Base-by-base conservation (phyloP, 2,329 filamentous ascomycete species). In the Fusarium camptoceras region DNA sequence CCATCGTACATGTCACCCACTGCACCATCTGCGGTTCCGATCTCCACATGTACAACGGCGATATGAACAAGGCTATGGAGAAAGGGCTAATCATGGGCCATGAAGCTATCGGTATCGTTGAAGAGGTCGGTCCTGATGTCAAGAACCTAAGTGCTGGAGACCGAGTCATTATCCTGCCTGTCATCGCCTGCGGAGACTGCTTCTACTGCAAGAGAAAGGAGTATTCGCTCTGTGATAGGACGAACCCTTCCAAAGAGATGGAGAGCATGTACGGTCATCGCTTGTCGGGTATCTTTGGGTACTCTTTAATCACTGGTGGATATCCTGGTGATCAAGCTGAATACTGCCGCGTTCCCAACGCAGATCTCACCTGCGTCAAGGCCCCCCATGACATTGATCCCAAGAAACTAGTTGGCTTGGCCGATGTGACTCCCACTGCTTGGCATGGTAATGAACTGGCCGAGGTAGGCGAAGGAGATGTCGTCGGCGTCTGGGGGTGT, bases 51-150 rank as follows among this genome's bases (percentile, higher is more conserved):
- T 59, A 59, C n/a, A 39, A 44, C 6, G 56, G 56, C 8, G 50
- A 59, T 14, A 8, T 59, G 2, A 59, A 59, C 50, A 59, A 59
- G 10, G 56, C 30, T 4, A 59, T 56, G 50, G 56, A 59, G 10
- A 55, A 56, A 12, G 56, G 56, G 2, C 9, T 59, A 10, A 56
- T 59, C 50, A 56, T 59, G 56, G 56, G 56, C 4, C 56, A 59
- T 1, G 56, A 59, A 6, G 56, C 50, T 8, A 56, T 59, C 8
- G 56, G 56, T 20, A 59, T 59, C 20, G 41, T 56, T 16, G 50
- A 59, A 24, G 50, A 59, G 4, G 41, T 56, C 1, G 50, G 50
- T 0, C 9, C 49, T 1, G 1, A 25, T 6, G 50, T 59, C n/a
- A 46, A 46, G 10, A 56, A 0, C 6, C 6, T 59, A 2, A 46